A percentile compares a stretch with the other conserved stretches of the same genome.
Conservation (phyloP, 371 early-diverging fungal genomes). For the Smittium culicis region DNA sequence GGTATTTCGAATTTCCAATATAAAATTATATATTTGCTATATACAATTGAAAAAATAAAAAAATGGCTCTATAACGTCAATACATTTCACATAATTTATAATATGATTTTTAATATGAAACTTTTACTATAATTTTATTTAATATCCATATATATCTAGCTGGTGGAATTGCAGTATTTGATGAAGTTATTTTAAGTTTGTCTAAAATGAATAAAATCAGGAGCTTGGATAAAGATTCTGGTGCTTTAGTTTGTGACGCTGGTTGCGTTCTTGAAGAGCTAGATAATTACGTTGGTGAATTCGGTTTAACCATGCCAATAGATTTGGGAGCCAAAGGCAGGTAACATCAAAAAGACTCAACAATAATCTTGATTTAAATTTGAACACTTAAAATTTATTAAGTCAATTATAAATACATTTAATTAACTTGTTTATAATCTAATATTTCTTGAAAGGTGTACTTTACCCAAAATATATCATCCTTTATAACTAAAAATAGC, state of each 20-base stretch:
- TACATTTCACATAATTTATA: background rate
- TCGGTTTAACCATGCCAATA: conserved; percentile 76
- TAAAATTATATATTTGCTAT: no score
- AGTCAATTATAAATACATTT: no score
- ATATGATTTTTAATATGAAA: background rate
- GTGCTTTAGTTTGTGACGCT: conserved; percentile 69
- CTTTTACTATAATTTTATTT: no score
- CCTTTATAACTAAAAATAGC: background rate
- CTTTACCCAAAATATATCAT: background rate
- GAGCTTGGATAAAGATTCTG: conserved; percentile 66
- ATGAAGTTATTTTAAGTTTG: conserved; percentile 74
- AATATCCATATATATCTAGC: conserved; percentile 19
- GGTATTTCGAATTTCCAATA: no score
- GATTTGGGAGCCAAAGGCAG: conserved; percentile 86
- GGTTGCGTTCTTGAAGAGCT: conserved; percentile 77
- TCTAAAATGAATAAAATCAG: conserved; percentile 59
- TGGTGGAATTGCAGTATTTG: conserved; percentile 85
- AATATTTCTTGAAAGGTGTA: no score
- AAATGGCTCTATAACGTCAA: conserved; percentile 18
- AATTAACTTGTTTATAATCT: no score
- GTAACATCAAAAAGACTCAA: no score
- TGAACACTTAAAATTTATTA: no score
- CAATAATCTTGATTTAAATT: no score
- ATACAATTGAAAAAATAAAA: no score
- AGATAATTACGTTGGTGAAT: conserved; percentile 57